Evolutionary conservation across 352 stramenopile genomes (phyloP).

Genomic region (Pythium brachiatum): DNA sequence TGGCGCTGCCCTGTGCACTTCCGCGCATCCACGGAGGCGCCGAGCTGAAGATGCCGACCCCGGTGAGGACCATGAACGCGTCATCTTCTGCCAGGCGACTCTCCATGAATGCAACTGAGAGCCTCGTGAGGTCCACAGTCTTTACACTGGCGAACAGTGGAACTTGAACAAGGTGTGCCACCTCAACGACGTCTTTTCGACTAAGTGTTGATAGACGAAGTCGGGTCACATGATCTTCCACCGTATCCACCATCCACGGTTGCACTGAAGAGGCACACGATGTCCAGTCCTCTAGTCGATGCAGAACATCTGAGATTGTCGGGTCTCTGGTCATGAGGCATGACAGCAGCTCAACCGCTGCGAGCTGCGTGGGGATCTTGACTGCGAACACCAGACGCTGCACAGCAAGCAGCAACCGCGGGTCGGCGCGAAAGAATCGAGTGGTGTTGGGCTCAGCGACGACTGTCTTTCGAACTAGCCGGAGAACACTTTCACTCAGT

Average conservation of each 20-base stretch:
- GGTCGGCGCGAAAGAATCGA: slow-evolving; percentile 15
- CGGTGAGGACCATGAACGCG: slow-evolving; percentile 14
- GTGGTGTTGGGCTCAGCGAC: slow-evolving; percentile 6
- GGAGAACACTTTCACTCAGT: slow-evolving; percentile 3
- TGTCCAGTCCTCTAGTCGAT: slow-evolving; percentile 9
- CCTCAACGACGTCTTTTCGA: slow-evolving; percentile 11
- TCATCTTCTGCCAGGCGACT: slow-evolving; percentile 14
- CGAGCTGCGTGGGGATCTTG: slow-evolving; percentile 6
- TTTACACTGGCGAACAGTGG: slow-evolving; percentile 12
- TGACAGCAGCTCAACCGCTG: slow-evolving; percentile 7
- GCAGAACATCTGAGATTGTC: not conserved
- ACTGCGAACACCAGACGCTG: slow-evolving; percentile 6
- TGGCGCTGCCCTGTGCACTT: not conserved
- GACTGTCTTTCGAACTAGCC: slow-evolving; percentile 1
- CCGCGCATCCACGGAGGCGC: slow-evolving; percentile 5
- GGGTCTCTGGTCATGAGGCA: not conserved
- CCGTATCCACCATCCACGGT: slow-evolving; percentile 6
- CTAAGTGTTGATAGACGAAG: not conserved
- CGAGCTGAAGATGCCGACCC: not conserved
- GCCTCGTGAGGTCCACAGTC: slow-evolving; percentile 12
- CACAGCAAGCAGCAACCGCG: slow-evolving; percentile 13
- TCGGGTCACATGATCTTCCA: not conserved
- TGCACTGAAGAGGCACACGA: not conserved
- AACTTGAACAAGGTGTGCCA: slow-evolving; percentile 16
- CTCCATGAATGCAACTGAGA: slow-evolving; percentile 20